These are phyloP conservation scores for Colletotrichum aenigma DNA, from an alignment of 2,329 filamentous ascomycete species.

Conservation along the genomic window DNA sequence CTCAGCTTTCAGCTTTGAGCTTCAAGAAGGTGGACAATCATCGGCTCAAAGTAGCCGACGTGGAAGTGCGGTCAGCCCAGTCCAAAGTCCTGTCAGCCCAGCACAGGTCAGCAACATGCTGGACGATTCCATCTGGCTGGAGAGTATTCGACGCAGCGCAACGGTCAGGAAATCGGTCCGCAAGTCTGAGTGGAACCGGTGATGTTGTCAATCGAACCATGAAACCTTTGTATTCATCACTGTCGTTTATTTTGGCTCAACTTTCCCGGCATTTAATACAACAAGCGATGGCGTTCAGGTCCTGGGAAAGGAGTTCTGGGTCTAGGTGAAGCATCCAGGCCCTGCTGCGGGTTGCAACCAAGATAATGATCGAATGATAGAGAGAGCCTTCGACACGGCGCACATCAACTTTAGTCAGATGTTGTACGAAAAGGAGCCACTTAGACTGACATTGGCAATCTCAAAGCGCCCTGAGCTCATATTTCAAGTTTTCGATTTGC, in stretches of 20 bases:
- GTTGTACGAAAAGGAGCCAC: background rate
- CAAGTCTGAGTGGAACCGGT: conserved; percentile 15
- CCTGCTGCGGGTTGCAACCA: background rate
- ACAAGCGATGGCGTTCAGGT: conserved; percentile 13
- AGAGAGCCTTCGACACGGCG: background rate
- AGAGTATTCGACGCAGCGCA: conserved; percentile 88
- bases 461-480: background rate
- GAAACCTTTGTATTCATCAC: background rate
- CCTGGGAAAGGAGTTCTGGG: background rate
- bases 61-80: conserved; percentile 73
- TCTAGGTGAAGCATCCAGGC: background rate
- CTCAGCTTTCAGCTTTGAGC: conserved; percentile 64
- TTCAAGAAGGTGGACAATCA: conserved; percentile 47
- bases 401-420: background rate
- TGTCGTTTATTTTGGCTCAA: background rate
- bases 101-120: conserved; percentile 83
- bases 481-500: background rate
- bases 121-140: conserved; percentile 90
- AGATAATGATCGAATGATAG: background rate
- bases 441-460: background rate
- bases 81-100: conserved; percentile 68
- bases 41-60: conserved; percentile 57
- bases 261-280: background rate
- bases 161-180: conserved; percentile 60
- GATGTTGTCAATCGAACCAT: background rate